Evolutionary conservation across 805 yeast species (phyloP).

Genomic region (Wickerhamiella parazyma): DNA sequence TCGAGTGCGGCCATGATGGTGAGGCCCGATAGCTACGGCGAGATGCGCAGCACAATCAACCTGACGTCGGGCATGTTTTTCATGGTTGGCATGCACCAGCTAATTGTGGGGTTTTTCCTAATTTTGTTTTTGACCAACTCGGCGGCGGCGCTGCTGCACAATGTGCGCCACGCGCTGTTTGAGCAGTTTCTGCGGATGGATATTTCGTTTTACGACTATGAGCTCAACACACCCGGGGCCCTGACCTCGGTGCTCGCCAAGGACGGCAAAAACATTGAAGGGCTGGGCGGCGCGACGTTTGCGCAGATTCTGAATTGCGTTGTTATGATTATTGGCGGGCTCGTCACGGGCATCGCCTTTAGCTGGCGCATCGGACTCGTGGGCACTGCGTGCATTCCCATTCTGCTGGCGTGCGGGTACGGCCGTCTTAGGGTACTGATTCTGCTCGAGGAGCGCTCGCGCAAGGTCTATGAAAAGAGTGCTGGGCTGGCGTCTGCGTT

Average conservation of each 20-base stretch:
- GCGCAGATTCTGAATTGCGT: slow-evolving; percentile 28
- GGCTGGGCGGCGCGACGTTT: slow-evolving; percentile 30
- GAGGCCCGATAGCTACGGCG: slow-evolving; percentile 20
- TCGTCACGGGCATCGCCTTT: slow-evolving; percentile 28
- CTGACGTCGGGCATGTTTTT: slow-evolving; percentile 26
- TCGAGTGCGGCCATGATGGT: slow-evolving; percentile 26
- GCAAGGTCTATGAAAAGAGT: slow-evolving; percentile 27
- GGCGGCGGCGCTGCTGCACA: slow-evolving; percentile 25
- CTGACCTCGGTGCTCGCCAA: slow-evolving; percentile 28
- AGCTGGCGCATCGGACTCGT: slow-evolving; percentile 31
- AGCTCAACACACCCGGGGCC: slow-evolving; percentile 28
- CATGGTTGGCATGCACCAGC: slow-evolving; percentile 25
- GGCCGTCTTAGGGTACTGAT: slow-evolving; percentile 26
- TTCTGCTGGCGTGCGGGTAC: slow-evolving; percentile 30
- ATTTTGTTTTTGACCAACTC: slow-evolving; percentile 20
- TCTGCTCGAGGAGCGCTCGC: slow-evolving; percentile 26
- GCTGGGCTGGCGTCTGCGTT: slow-evolving; percentile 31
- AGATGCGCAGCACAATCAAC: slow-evolving; percentile 27
- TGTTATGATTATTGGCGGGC: slow-evolving; percentile 29
- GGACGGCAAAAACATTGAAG: slow-evolving; percentile 30
- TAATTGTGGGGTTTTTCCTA: slow-evolving; percentile 19
- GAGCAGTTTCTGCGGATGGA: slow-evolving; percentile 28
- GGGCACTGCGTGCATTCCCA: slow-evolving; percentile 28
- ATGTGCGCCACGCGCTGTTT: slow-evolving; percentile 24
- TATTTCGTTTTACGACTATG: slow-evolving; percentile 27